Conservation (phyloP, 1,139 yeast species). For the Barnettozyma hawaiiensis region DNA sequence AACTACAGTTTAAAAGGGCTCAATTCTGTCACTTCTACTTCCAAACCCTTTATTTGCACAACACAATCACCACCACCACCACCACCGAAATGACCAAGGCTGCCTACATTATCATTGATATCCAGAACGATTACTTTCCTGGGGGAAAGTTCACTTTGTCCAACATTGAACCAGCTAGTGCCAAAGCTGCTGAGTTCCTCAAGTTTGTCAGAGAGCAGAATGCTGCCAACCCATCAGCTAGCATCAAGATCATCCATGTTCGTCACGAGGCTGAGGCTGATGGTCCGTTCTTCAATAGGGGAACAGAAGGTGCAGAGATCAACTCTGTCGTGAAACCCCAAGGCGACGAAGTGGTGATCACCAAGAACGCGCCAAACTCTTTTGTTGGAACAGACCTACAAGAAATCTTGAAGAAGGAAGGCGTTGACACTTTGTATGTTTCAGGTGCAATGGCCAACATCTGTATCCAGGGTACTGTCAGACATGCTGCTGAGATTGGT, state of each 20-base stretch:
- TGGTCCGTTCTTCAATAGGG: conserved; percentile 9
- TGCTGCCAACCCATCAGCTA: neutral
- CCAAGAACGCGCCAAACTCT: conserved; percentile 15
- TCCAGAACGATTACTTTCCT: conserved; percentile 20
- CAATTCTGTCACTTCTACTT: neutral
- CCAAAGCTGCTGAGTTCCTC: conserved; percentile 12
- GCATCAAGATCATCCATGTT: conserved; percentile 13
- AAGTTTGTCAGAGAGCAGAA: conserved; percentile 11
- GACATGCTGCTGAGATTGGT: conserved; percentile 17
- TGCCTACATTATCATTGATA: conserved; percentile 17
- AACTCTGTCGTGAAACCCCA: conserved; percentile 10
- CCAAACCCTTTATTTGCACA: no score
- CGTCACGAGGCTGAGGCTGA: conserved; percentile 11
- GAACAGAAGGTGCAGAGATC: conserved; percentile 12
- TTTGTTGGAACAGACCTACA: conserved; percentile 13
- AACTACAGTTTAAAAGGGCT: neutral
- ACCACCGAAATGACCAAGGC: conserved; percentile 4
- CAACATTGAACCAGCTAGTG: conserved; percentile 11
- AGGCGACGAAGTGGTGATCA: conserved; percentile 11
- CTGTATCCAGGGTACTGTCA: conserved; percentile 18
- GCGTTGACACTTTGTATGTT: conserved; percentile 10
- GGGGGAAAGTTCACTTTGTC: conserved; percentile 12
- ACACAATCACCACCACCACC: no score
- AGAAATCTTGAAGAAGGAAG: conserved; percentile 7
- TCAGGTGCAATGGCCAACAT: conserved; percentile 20